These are phyloP conservation scores for Eucalyptus cloeziana DNA, from an alignment of 345 rosid genomes.

Conservation along the genomic window DNA sequence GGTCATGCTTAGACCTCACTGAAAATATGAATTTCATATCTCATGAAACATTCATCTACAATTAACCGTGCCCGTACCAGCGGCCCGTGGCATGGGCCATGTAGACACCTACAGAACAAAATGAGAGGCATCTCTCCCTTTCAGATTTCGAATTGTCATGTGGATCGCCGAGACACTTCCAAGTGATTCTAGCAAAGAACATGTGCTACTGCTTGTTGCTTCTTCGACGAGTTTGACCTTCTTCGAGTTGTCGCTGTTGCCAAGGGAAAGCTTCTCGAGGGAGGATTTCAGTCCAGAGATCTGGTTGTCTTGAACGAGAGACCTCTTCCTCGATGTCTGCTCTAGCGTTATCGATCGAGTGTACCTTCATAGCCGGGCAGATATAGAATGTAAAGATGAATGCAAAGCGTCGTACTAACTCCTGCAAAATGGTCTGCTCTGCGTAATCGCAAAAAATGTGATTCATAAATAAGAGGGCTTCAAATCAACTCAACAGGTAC, in stretches of 20 bases:
- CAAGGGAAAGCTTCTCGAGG: conserved; percentile 49
- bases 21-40: not conserved
- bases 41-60: not conserved
- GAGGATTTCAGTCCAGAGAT: conserved; percentile 59
- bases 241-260: conserved; percentile 53
- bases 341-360: conserved; percentile 26
- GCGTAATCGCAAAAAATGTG: not conserved
- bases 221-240: conserved; percentile 69
- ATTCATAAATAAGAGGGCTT: not conserved
- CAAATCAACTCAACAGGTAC: not conserved
- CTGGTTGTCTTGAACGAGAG: conserved; percentile 31
- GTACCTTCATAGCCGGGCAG: conserved; percentile 47
- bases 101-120: not conserved
- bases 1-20: not conserved
- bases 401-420: conserved; percentile 58
- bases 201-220: conserved; percentile 20
- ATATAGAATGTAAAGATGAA: conserved; percentile 52
- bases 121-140: not conserved
- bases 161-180: not conserved
- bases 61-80: not conserved
- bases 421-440: conserved; percentile 65
- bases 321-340: conserved; percentile 17
- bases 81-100: not conserved
- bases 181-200: not conserved
- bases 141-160: not conserved